Base-by-base conservation (phyloP, 495 filamentous ascomycete species). In the Podospora comata region DNA sequence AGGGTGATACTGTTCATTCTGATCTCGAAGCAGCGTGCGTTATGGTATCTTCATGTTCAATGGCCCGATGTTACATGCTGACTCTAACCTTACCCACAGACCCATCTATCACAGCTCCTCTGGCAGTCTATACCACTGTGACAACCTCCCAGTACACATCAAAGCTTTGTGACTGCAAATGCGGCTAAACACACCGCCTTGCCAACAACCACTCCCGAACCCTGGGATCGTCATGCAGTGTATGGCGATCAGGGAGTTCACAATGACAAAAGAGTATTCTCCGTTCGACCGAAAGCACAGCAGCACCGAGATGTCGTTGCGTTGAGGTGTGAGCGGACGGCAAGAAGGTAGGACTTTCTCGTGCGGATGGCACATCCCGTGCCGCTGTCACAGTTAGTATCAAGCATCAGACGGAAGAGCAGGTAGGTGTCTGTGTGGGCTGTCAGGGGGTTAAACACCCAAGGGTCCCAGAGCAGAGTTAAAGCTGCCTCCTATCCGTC, bases 131-230 rank as follows among this genome's bases (percentile, higher is more conserved):
- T 18, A 23, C 55, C 55, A n/a, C 5, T 16, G 16, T 57, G 20
- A n/a, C 55, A 5, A n/a, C 55, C 18, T 23, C 15, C 3, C 55
- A n/a, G 3, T 18, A 57, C 55, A 3, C 55, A n/a, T n/a, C 55
- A 39, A 6, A 4, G 34, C 34, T 39, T 39, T 39, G 34, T 39
- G 34, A 39, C 11, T 39, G 16, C 15, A 57, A 57, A 6, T 57
- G 55, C 55, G 55, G 55, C 55, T 57, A 57, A 57, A 57, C 55
- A 57, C 55, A 57, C 16, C 18, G 55, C 5, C 55, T n/a, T n/a
- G 15, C 16, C 16, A 57, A 57, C 55, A 18, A 57, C 55, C 15
- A 5, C 55, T 5, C 5, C 15, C 20, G 55, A 16, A 57, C 16
- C 55, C 55, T 57, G 18, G 18, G 55, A 57, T 57, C 55, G 20